A percentile compares a stretch with the other conserved stretches of the same genome.
Evolutionary conservation across 2,329 filamentous ascomycete genomes (phyloP).

Genomic region (Diaporthe helianthi): DNA sequence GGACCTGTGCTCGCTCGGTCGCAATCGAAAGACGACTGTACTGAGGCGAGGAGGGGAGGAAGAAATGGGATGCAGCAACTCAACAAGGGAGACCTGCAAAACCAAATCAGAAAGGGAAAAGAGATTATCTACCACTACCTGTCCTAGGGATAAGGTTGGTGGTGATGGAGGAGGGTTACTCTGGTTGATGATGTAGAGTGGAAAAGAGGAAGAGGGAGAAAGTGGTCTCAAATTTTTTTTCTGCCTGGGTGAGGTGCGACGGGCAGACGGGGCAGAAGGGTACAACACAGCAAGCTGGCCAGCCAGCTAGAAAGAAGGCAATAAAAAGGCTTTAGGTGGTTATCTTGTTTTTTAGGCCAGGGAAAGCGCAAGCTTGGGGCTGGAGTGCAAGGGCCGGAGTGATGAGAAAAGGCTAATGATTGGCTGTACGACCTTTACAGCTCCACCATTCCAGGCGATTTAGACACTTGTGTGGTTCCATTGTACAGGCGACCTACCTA

Average conservation of each 20-base stretch:
- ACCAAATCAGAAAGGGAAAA: slow-evolving; percentile 31
- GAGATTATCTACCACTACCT: slow-evolving; percentile 34
- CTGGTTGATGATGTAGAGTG: slow-evolving; percentile 25
- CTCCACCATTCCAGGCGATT: background rate
- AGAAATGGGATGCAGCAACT: slow-evolving; percentile 31
- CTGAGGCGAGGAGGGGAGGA: slow-evolving; percentile 13
- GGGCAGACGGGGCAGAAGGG: background rate
- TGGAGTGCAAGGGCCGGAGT: background rate
- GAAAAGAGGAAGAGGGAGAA: slow-evolving; percentile 26
- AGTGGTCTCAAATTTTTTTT: slow-evolving; percentile 34
- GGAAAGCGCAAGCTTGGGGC: slow-evolving; percentile 31
- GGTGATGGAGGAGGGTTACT: slow-evolving; percentile 35
- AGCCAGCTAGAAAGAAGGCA: slow-evolving; percentile 1
- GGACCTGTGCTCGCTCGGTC: slow-evolving; percentile 29
- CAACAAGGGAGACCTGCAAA: slow-evolving; percentile 31
- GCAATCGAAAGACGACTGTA: slow-evolving; percentile 23
- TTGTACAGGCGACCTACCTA: too few species aligned
- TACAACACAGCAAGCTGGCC: background rate
- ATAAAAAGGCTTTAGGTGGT: slow-evolving; percentile 14
- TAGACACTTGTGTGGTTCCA: too few species aligned
- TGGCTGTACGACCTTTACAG: background rate
- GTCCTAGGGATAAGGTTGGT: slow-evolving; percentile 33
- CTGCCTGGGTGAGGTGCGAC: slow-evolving; percentile 24
- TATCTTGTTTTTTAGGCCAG: slow-evolving; percentile 16
- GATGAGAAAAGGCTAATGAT: background rate